Evolutionary conservation across 2,329 filamentous ascomycete species (phyloP).

Genomic region (Pseudonectria buxi): DNA sequence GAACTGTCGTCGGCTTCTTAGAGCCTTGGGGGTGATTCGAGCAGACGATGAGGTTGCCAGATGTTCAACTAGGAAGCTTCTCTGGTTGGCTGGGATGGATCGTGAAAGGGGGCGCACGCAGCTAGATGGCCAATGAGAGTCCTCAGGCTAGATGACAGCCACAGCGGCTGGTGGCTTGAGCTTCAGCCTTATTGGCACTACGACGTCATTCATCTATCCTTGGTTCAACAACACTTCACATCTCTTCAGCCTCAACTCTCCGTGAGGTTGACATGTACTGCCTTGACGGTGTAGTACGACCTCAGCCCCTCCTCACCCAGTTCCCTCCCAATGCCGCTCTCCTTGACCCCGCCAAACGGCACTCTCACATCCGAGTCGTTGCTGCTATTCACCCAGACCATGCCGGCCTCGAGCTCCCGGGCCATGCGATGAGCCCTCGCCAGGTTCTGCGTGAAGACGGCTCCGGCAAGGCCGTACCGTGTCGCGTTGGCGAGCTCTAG

Average conservation of each 20-base stretch:
- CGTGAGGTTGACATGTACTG: conserved; percentile 25
- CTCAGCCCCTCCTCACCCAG: conserved; percentile 24
- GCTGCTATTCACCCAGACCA: conserved; percentile 35
- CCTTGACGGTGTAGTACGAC: conserved; percentile 23
- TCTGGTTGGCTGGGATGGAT: conserved; percentile 14
- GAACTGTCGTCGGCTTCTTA: too few species aligned
- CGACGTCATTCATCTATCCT: neutral
- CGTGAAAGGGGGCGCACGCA: conserved; percentile 3
- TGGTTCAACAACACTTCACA: neutral
- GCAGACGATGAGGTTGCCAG: conserved; percentile 14
- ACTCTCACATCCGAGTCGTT: conserved; percentile 25
- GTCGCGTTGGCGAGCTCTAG: conserved; percentile 30
- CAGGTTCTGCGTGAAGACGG: conserved; percentile 49
- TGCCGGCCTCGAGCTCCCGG: conserved; percentile 48
- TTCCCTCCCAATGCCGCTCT: conserved; percentile 26
- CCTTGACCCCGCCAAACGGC: conserved; percentile 28
- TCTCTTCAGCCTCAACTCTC: conserved; percentile 2
- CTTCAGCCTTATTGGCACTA: neutral
- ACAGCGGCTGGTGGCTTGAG: conserved; percentile 9
- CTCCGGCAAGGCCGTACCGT: conserved; percentile 47
- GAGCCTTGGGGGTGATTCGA: conserved; percentile 6
- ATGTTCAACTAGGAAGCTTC: conserved; percentile 15
- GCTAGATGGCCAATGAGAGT: conserved; percentile 8
- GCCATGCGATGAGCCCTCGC: conserved; percentile 32
- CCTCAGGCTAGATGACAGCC: conserved; percentile 5